These are phyloP conservation scores for Botrytis hyacinthi DNA, from an alignment of 2,329 filamentous ascomycete species.

Conservation along the genomic window DNA sequence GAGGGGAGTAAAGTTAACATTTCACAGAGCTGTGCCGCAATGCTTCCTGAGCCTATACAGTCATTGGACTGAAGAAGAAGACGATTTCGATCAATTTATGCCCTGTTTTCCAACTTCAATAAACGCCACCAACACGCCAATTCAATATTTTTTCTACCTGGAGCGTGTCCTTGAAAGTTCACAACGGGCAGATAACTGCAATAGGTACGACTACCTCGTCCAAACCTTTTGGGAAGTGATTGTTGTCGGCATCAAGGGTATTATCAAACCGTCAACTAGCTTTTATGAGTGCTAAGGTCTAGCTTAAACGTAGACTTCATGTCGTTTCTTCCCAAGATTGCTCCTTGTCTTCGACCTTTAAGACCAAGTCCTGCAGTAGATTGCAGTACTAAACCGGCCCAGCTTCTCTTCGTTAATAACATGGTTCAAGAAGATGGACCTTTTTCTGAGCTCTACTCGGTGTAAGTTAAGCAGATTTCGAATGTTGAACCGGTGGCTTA, in stretches of 20 bases:
- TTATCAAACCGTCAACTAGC: too few relatives aligned
- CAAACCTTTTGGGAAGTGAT: background rate
- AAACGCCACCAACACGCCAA: background rate
- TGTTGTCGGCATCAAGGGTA: background rate
- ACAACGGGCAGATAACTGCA: background rate
- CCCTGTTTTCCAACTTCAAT: background rate
- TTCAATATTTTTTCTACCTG: background rate
- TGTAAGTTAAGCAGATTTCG: background rate
- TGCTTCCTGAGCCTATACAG: background rate
- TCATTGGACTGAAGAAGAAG: background rate
- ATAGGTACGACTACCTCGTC: background rate
- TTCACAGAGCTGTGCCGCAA: background rate
- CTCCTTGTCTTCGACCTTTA: background rate
- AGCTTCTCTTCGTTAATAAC: background rate
- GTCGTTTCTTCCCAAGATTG: rapidly evolving
- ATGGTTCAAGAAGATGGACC: background rate
- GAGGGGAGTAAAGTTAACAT: background rate
- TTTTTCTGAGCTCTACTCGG: background rate
- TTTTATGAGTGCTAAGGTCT: background rate
- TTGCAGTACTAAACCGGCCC: background rate
- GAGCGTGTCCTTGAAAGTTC: too few relatives aligned
- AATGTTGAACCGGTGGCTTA: background rate
- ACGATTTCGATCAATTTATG: too few relatives aligned
- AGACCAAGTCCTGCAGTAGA: too few relatives aligned
- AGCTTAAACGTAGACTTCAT: background rate